phyloP scores from a whole-genome alignment of 768 basidiomycete species.

The Suillus cothurnatus region DNA sequence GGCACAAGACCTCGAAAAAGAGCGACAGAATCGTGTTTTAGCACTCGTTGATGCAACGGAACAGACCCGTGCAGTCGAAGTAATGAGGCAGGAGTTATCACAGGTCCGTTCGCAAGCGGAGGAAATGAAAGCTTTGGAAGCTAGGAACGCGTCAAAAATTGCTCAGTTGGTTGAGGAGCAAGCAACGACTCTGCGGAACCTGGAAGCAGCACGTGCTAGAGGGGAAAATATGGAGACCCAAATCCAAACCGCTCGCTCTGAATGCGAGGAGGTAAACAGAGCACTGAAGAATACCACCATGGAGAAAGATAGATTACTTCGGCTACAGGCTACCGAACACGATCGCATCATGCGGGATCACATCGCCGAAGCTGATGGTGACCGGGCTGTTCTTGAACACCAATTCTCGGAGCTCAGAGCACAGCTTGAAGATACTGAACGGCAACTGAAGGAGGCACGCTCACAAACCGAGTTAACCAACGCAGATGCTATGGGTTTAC shows the following conservation, averaged over 20 bases:
- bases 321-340: constrained; percentile 69
- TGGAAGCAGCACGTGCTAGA: constrained; percentile 75
- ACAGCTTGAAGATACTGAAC: constrained; percentile 58
- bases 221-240: constrained; percentile 79
- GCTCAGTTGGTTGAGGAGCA: constrained; percentile 74
- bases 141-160: constrained; percentile 62
- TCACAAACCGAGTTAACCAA: constrained; percentile 64
- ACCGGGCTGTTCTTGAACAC: constrained; percentile 89
- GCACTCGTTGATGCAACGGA: constrained; percentile 72
- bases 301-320: constrained; percentile 81
- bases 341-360: constrained; percentile 79
- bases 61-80: constrained; percentile 60
- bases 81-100: constrained; percentile 61
- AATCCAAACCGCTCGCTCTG: constrained; percentile 66
- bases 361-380: constrained; percentile 90
- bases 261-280: constrained; percentile 65
- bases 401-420: constrained; percentile 77
- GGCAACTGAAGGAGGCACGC: constrained; percentile 63
- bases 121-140: constrained; percentile 68
- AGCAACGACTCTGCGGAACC: constrained; percentile 62
- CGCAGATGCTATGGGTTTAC: constrained; percentile 66
- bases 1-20: constrained; percentile 54
- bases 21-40: constrained; percentile 52
- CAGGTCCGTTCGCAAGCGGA: constrained; percentile 65
- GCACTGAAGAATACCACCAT: constrained; percentile 66